Evolutionary conservation across 164 flowering plant genomes (phyloP).

Genomic region (Brasenia schreberi): DNA sequence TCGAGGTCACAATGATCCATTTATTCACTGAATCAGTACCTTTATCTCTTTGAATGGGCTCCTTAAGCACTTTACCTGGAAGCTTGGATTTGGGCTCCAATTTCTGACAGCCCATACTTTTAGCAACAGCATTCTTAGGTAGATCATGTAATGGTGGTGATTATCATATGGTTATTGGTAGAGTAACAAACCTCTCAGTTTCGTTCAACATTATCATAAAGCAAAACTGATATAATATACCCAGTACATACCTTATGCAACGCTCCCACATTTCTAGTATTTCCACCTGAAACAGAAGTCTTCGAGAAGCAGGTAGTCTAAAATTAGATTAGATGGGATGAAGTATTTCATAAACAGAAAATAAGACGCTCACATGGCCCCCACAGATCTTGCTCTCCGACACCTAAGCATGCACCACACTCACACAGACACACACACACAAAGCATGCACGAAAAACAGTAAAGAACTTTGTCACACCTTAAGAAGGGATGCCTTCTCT

Average conservation of each 20-base stretch:
- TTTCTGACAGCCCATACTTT: not conserved
- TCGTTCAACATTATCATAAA: not conserved
- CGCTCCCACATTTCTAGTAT: not conserved
- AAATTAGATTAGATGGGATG: not conserved
- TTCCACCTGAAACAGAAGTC: not conserved
- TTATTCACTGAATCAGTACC: not conserved
- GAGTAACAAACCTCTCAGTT: not conserved
- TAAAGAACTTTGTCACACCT: not conserved
- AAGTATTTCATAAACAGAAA: no score
- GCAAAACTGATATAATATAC: not conserved
- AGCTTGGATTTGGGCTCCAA: not conserved
- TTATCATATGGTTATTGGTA: no score
- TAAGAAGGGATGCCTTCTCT: slow-evolving; percentile 2
- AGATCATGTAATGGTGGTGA: no score
- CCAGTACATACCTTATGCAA: not conserved
- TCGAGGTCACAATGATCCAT: not conserved
- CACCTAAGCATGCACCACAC: no score
- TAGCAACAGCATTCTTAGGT: not conserved
- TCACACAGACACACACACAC: not conserved
- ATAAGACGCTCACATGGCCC: not conserved
- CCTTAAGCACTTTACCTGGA: not conserved
- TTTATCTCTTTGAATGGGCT: not conserved
- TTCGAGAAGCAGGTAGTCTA: not conserved
- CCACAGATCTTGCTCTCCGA: no score
- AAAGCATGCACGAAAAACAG: not conserved